phyloP scores from a whole-genome alignment of 2,329 filamentous ascomycete species.

The Sclerotinia borealis region DNA sequence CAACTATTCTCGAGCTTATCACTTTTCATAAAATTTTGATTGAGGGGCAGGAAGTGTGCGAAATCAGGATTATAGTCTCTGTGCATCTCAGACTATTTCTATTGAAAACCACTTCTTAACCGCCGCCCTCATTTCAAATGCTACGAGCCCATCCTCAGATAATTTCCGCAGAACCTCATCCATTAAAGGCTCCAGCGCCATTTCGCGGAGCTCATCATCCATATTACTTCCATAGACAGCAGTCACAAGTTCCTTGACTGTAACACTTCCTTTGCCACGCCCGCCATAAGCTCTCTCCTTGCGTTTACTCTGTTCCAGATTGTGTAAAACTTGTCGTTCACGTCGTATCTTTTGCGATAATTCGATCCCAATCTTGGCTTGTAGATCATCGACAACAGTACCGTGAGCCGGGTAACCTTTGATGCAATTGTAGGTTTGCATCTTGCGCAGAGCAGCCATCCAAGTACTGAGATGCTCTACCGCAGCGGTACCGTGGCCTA shows the following conservation, averaged over 20 bases:
- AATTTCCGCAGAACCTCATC: constrained; percentile 39
- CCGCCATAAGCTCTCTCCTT: neutral
- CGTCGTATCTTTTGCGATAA: constrained; percentile 36
- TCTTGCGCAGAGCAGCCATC: constrained; percentile 53
- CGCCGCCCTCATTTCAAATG: constrained; percentile 34
- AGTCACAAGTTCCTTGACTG: constrained; percentile 38
- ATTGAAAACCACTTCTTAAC: constrained; percentile 36
- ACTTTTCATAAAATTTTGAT: no score
- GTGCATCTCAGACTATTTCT: neutral
- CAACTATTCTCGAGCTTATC: no score
- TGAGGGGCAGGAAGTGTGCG: no score
- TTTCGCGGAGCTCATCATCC: constrained; percentile 32
- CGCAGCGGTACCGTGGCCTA: constrained; percentile 77
- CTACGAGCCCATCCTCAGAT: constrained; percentile 39
- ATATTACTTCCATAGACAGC: constrained; percentile 37
- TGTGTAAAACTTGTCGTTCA: constrained; percentile 36
- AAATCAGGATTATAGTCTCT: no score
- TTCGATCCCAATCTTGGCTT: constrained; percentile 35
- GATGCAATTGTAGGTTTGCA: constrained; percentile 29
- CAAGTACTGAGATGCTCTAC: constrained; percentile 70
- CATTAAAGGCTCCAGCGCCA: constrained; percentile 40
- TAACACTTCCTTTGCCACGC: constrained; percentile 33
- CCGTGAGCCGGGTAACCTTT: constrained; percentile 43
- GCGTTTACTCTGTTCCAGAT: constrained; percentile 28
- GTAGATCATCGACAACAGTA: constrained; percentile 34